These are phyloP conservation scores for Betula pendula DNA, from an alignment of 306 rosid genomes.

Conservation along the genomic window DNA sequence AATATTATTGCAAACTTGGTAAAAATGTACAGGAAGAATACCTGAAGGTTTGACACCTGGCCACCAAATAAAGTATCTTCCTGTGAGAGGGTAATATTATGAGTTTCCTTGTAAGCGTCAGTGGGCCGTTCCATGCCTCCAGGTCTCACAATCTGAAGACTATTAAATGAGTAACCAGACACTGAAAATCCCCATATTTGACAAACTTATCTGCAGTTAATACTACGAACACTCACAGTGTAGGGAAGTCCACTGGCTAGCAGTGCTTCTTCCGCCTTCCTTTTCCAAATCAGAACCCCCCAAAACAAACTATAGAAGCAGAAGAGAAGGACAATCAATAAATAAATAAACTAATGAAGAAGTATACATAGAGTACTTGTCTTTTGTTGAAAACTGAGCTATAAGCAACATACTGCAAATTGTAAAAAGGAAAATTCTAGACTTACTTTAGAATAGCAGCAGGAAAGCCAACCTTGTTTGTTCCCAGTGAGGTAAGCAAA, in stretches of 20 bases:
- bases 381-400: conserved; percentile 9
- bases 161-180: conserved; percentile 19
- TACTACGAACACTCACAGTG: conserved; percentile 59
- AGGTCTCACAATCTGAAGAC: conserved; percentile 93
- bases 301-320: conserved; percentile 76
- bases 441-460: conserved; percentile 97
- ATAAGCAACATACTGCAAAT: conserved; percentile 25
- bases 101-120: conserved; percentile 96
- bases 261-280: conserved; percentile 96
- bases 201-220: conserved; percentile 14
- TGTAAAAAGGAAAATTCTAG: conserved; percentile 15
- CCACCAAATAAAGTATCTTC: conserved; percentile 97
- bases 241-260: conserved; percentile 89
- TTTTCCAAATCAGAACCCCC: conserved; percentile 96
- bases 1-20: conserved; percentile 7
- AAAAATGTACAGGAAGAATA: conserved; percentile 28
- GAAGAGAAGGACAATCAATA: conserved; percentile 24
- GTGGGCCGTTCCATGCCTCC: conserved; percentile 99
- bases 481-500: conserved; percentile 92
- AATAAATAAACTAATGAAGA: conserved; percentile 17
- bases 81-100: conserved; percentile 69
- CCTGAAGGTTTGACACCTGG: conserved; percentile 96
- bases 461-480: conserved; percentile 91
- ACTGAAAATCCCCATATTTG: conserved; percentile 1
- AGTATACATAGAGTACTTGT: neutral